Evolutionary conservation across 2,329 filamentous ascomycete species (phyloP), one percentile per base, ranked within the genome.

Genomic region (Alternaria sp.): DNA sequence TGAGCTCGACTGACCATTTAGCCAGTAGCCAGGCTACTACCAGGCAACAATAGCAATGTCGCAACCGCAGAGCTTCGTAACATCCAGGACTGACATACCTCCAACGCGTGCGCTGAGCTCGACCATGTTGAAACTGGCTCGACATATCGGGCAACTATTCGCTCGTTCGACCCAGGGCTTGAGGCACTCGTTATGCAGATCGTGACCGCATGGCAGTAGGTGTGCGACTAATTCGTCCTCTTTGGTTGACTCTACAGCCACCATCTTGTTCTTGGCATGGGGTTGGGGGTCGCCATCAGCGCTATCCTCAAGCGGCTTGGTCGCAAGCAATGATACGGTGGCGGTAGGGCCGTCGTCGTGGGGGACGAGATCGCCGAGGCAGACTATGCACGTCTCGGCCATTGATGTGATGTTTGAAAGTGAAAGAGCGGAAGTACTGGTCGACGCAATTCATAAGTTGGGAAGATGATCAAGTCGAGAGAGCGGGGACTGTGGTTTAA

Each of bases 141-240:
- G 91, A 80, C 95, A 99, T 78, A 99, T 97, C 44, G 95, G 95
- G 78, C 95, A 99, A 76, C 93, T 97, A 80, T 98, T 99, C 64
- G 95, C 94, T 77, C 96, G 90, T 79, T 96, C 92, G 44, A 94
- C 92, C 95, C 95, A 99, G 68, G 93, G 92, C 70, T 90, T 90
- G 68, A 99, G 85, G 78, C 95, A 99, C 51, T 90, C 88, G 80
- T 99, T 90, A 80, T 99, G 95, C 69, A 99, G 84, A 69, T 93
- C 86, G 82, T 99, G 96, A 58, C 92, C 91, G 79, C 95, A 99
- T 45, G 92, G 89, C 60, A 88, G 75, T 28, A 89, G 73, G 71
- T 88, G 86, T 58, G 86, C 87, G 69, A 89, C 84, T 62, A 81
- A 71, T 56, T 85, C 83, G 58, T 82, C 79, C 61, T 85, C 81